phyloP scores from a whole-genome alignment of 352 stramenopile genomes.

The Plasmopara viticola region DNA sequence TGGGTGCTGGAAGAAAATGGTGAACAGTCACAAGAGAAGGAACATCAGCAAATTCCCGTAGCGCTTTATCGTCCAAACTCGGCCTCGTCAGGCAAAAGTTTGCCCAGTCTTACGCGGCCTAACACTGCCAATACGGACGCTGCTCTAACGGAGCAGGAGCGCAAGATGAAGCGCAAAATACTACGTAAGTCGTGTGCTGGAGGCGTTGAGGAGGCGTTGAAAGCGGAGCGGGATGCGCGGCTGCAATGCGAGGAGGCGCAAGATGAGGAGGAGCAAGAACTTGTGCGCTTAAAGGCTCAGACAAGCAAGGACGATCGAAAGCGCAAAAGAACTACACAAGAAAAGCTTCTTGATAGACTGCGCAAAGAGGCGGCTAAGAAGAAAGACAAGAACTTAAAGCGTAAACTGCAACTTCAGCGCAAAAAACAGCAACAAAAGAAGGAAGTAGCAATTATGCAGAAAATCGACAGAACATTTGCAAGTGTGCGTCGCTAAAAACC shows the following conservation, averaged over 20 bases:
- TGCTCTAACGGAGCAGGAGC: conserved; percentile 48
- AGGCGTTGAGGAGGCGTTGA: conserved; percentile 27
- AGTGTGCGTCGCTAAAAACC: no score
- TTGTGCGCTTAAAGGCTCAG: conserved; percentile 38
- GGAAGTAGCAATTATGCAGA: conserved; percentile 1
- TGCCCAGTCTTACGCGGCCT: conserved; percentile 28
- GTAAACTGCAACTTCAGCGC: conserved; percentile 63
- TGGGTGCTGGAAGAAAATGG: conserved; percentile 43
- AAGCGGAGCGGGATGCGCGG: conserved; percentile 24
- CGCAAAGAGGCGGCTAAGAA: conserved; percentile 54
- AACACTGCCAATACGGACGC: conserved; percentile 11
- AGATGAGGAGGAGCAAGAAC: conserved; percentile 57
- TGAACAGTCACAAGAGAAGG: conserved; percentile 4
- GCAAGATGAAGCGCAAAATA: conserved; percentile 69
- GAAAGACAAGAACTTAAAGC: conserved; percentile 72
- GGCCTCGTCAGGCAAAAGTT: conserved; percentile 9
- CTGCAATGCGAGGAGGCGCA: conserved; percentile 27
- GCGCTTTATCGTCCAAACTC: conserved; percentile 49
- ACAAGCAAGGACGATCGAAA: conserved; percentile 32
- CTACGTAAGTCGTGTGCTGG: conserved; percentile 47
- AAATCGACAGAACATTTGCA: neutral
- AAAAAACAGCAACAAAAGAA: conserved; percentile 56
- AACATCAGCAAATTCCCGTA: conserved; percentile 25
- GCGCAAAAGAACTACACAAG: conserved; percentile 58
- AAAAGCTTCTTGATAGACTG: conserved; percentile 63